phyloP scores from a whole-genome alignment of 495 filamentous ascomycete genomes.

The Podospora anserina region DNA sequence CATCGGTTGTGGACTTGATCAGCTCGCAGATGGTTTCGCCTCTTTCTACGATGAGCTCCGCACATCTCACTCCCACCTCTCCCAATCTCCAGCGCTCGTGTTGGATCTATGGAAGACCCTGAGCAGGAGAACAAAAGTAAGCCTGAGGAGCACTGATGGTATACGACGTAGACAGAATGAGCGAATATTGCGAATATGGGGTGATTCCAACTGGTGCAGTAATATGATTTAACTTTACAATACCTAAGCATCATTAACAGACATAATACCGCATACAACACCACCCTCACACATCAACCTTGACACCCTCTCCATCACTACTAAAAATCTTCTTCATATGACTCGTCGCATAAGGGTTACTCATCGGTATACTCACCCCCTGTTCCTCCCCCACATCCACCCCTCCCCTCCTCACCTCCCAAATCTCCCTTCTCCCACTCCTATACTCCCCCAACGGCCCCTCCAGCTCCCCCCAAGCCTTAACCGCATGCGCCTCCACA shows the following conservation, averaged over 20 bases:
- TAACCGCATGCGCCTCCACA: constrained; percentile 14
- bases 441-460: constrained; percentile 9
- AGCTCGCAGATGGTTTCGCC: not conserved
- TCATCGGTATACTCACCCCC: constrained; percentile 13
- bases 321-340: constrained; percentile 17
- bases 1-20: not conserved
- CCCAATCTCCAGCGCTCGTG: not conserved
- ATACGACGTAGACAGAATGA: too few relatives aligned
- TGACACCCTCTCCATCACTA: not conserved
- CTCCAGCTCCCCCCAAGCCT: constrained; percentile 16
- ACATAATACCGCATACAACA: too few relatives aligned
- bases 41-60: not conserved
- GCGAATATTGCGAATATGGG: too few relatives aligned
- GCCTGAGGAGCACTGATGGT: not conserved
- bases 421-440: not conserved
- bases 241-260: too few relatives aligned
- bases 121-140: not conserved
- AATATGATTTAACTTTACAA: too few relatives aligned
- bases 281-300: not conserved
- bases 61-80: not conserved
- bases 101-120: not conserved
- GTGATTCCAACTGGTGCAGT: too few relatives aligned
- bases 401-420: not conserved
- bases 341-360: constrained; percentile 16
- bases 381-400: constrained; percentile 1